Conservation (phyloP, 257 asterid species). For the Fraxinus excelsior region DNA sequence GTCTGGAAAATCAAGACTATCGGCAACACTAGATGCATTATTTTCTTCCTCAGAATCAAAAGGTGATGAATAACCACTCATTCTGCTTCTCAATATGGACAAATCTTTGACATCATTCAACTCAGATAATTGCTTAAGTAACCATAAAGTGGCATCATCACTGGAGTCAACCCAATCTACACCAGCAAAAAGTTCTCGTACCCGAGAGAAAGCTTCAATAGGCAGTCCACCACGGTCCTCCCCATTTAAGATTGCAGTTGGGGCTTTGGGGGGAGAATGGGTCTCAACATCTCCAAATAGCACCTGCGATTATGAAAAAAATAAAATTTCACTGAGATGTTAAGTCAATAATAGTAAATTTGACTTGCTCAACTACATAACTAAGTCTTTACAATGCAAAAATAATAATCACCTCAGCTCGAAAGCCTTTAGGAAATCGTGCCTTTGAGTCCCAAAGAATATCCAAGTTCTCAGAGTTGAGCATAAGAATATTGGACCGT, state of each 20-base stretch:
- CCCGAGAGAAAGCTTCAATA: conserved; percentile 90
- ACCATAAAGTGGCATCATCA: conserved; percentile 95
- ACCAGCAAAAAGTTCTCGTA: conserved; percentile 87
- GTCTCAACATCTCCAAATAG: conserved; percentile 95
- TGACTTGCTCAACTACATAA: conserved; percentile 16
- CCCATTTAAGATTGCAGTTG: conserved; percentile 70
- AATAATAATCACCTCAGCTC: conserved; percentile 75
- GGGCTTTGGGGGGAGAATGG: conserved; percentile 62
- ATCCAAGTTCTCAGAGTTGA: conserved; percentile 92
- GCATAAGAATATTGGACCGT: conserved; percentile 92
- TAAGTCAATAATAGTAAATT: conserved; percentile 20
- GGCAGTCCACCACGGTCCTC: conserved; percentile 95
- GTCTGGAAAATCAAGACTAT: conserved; percentile 86
- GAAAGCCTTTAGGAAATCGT: conserved; percentile 84
- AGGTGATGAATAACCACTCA: conserved; percentile 82
- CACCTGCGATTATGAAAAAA: conserved; percentile 47
- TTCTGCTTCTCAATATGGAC: conserved; percentile 63
- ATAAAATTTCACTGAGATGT: conserved; percentile 26
- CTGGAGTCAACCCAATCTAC: conserved; percentile 81
- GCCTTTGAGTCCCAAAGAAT: conserved; percentile 91
- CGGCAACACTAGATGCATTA: conserved; percentile 85
- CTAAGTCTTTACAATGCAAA: conserved; percentile 13
- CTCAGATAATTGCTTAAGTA: conserved; percentile 81
- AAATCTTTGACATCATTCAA: conserved; percentile 84
- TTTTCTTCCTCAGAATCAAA: conserved; percentile 94